Conservation (phyloP, 306 rosid species). For the Notholithocarpus densiflorus region DNA sequence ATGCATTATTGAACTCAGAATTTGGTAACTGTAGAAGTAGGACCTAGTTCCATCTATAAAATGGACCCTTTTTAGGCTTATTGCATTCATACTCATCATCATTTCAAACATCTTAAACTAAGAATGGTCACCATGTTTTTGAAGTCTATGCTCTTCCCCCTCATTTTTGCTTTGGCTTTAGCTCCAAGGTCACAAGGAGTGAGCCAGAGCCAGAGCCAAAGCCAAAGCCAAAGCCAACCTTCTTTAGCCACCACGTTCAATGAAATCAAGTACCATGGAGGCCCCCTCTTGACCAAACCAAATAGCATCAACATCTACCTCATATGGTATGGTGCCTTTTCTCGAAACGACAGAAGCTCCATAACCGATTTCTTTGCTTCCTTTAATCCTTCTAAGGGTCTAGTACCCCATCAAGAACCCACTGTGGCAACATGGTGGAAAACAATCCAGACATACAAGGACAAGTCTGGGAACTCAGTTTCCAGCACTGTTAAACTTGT, state of each 20-base stretch:
- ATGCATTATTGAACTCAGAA: background rate
- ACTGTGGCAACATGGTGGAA: conserved; percentile 28
- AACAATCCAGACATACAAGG: conserved; percentile 23
- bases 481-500: conserved; percentile 8
- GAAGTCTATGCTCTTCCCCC: conserved; percentile 4
- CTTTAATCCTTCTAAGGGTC: background rate
- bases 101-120: background rate
- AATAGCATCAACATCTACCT: conserved; percentile 21
- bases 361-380: conserved; percentile 28
- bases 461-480: conserved; percentile 24
- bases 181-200: conserved; percentile 10
- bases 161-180: conserved; percentile 19
- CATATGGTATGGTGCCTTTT: conserved; percentile 24
- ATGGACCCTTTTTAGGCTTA: background rate
- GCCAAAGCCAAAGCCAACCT: conserved; percentile 1
- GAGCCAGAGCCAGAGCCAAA: background rate
- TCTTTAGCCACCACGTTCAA: conserved; percentile 2
- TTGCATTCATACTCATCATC: too few species aligned
- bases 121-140: conserved; percentile 8
- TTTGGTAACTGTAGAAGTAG: background rate
- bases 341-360: conserved; percentile 13
- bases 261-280: conserved; percentile 33
- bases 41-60: conserved; percentile 7
- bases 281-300: conserved; percentile 26
- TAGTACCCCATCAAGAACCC: conserved; percentile 2